A percentile compares a stretch with the other conserved stretches of the same genome.
Conservation (phyloP, 1,139 yeast species). For the Kodamaea anthophila region DNA sequence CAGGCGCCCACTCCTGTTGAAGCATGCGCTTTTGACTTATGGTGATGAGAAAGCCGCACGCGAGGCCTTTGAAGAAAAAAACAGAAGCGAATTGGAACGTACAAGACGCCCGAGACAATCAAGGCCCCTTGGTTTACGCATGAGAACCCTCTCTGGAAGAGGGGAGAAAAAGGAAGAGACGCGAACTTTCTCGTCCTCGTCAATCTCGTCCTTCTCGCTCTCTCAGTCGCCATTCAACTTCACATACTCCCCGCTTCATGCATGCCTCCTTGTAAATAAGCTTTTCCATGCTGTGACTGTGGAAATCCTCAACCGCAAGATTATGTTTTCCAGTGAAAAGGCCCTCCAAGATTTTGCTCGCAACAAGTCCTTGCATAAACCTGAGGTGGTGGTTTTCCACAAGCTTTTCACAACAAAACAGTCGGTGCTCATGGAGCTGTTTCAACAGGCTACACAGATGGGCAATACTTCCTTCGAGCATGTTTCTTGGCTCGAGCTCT, state of each 20-base stretch:
- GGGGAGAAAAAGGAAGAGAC: not conserved
- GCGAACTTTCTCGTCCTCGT: not conserved
- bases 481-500: conserved; percentile 67
- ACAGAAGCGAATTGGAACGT: not conserved
- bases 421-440: conserved; percentile 16
- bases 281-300: conserved; percentile 55
- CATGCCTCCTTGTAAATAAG: conserved; percentile 63
- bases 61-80: not conserved
- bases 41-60: conserved; percentile 23
- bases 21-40: conserved; percentile 44
- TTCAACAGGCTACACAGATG: conserved; percentile 3
- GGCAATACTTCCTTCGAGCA: conserved; percentile 22
- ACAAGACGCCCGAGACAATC: too few species aligned
- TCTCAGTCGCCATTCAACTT: not conserved
- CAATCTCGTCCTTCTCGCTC: not conserved
- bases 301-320: conserved; percentile 48
- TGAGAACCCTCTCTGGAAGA: too few species aligned
- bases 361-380: conserved; percentile 15
- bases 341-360: conserved; percentile 42
- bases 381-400: conserved; percentile 30
- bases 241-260: conserved; percentile 29
- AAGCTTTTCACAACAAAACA: conserved; percentile 32
- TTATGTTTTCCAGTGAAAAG: conserved; percentile 47
- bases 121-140: too few species aligned
- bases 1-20: conserved; percentile 60